These are phyloP conservation scores for Anethum foeniculum DNA, from an alignment of 140 eudicot genomes.

Conservation along the genomic window DNA sequence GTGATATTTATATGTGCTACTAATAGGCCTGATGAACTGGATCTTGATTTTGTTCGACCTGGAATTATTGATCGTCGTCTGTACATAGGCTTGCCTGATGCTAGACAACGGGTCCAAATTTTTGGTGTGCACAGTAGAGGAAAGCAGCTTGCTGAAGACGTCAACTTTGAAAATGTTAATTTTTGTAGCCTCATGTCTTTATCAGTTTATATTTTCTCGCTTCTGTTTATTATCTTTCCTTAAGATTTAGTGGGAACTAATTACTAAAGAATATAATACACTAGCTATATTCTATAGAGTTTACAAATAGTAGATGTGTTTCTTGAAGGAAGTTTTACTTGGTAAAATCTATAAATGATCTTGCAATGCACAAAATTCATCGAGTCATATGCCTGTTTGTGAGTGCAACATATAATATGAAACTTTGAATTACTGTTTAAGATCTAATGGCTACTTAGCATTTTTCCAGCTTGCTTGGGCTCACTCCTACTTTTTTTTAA, in stretches of 20 bases:
- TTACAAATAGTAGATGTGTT: not conserved
- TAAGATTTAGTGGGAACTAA: not conserved
- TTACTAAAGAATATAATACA: not conserved
- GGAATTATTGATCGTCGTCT: slow-evolving; percentile 91
- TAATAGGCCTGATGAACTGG: slow-evolving; percentile 91
- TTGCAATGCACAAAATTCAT: not conserved
- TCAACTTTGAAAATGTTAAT: slow-evolving; percentile 60
- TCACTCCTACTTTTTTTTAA: not conserved
- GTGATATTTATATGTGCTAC: slow-evolving; percentile 95
- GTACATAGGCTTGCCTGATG: slow-evolving; percentile 89
- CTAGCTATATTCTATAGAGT: not conserved
- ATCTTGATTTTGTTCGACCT: slow-evolving; percentile 66
- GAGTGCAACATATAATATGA: not conserved
- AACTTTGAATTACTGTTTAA: not conserved
- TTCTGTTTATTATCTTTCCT: not conserved
- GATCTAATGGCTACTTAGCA: not conserved
- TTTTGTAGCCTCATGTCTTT: slow-evolving; percentile 6
- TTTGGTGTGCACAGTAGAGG: slow-evolving; percentile 93
- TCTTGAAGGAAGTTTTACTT: not conserved
- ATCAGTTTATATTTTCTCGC: not conserved
- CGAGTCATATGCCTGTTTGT: not conserved
- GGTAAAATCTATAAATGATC: not conserved
- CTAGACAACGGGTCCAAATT: slow-evolving; percentile 80
- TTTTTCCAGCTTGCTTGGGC: slow-evolving; percentile 2
- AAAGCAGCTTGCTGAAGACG: slow-evolving; percentile 81